A percentile compares a stretch with the other conserved stretches of the same genome.
Evolutionary conservation across 805 yeast genomes (phyloP).

Genomic region (Metschnikowia anglica): DNA sequence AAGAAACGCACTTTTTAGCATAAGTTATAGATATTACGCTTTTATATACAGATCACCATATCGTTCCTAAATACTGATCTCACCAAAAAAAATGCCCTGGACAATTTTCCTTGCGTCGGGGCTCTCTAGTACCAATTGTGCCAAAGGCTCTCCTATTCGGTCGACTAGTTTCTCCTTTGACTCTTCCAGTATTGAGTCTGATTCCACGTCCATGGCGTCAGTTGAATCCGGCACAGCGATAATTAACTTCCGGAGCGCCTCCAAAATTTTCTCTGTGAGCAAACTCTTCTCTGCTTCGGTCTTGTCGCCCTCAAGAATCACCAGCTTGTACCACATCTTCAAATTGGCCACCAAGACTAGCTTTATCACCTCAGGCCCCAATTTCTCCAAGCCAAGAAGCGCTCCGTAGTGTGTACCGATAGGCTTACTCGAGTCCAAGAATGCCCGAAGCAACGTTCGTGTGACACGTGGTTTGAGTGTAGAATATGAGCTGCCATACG

Average conservation of each 20-base stretch:
- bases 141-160: slow-evolving; percentile 61
- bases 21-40: not conserved
- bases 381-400: slow-evolving; percentile 73
- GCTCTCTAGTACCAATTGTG: slow-evolving; percentile 48
- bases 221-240: slow-evolving; percentile 24
- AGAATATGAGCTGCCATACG: slow-evolving; percentile 81
- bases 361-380: slow-evolving; percentile 87
- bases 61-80: slow-evolving; percentile 23
- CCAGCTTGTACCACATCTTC: slow-evolving; percentile 71
- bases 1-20: slow-evolving; percentile 10
- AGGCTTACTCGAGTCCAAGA: slow-evolving; percentile 79
- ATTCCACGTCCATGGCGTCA: slow-evolving; percentile 36
- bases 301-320: slow-evolving; percentile 44
- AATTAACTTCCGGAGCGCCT: slow-evolving; percentile 52
- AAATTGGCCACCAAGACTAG: slow-evolving; percentile 82
- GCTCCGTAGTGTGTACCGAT: slow-evolving; percentile 93
- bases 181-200: slow-evolving; percentile 33
- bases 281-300: slow-evolving; percentile 46
- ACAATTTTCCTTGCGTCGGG: slow-evolving; percentile 50
- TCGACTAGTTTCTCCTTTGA: slow-evolving; percentile 44
- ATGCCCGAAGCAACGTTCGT: slow-evolving; percentile 86
- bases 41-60: not conserved
- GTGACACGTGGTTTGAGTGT: slow-evolving; percentile 92
- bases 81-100: slow-evolving; percentile 75
- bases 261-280: slow-evolving; percentile 49